Evolutionary conservation across 2,329 filamentous ascomycete species (phyloP).

Genomic region (Neonectria neomacrospora): DNA sequence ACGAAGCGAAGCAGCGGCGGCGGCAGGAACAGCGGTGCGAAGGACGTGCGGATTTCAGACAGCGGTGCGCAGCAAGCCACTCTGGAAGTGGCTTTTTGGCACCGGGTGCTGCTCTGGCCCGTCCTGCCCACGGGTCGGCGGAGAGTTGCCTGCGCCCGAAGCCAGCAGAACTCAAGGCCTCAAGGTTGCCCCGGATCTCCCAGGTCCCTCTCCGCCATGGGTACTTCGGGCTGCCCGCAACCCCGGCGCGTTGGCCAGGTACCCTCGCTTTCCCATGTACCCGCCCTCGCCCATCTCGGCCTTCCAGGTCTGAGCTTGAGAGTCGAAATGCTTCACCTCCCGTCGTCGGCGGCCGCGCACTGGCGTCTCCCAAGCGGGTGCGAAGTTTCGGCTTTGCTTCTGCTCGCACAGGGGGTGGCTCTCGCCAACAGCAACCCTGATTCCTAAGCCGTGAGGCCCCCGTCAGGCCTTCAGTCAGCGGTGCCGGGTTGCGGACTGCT

Average conservation of each 20-base stretch:
- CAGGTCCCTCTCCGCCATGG: slow-evolving; percentile 33
- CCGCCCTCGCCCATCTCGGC: background rate
- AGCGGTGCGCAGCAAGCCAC: background rate
- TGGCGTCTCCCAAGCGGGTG: background rate
- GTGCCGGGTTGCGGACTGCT: background rate
- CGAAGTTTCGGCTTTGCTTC: background rate
- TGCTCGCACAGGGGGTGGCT: background rate
- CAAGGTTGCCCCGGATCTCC: slow-evolving; percentile 6
- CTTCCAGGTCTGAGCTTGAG: background rate
- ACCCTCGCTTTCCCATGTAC: slow-evolving; percentile 16
- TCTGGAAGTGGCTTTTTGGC: background rate
- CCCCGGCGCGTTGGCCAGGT: slow-evolving; percentile 21
- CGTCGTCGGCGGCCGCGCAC: background rate
- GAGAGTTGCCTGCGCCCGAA: background rate
- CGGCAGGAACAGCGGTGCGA: too few relatives aligned
- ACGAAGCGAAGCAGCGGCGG: background rate
- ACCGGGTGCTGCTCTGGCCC: background rate
- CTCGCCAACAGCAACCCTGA: background rate
- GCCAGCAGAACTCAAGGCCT: background rate
- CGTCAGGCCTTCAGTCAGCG: background rate
- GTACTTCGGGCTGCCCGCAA: slow-evolving; percentile 32
- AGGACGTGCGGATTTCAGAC: too few relatives aligned
- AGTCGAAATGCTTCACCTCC: background rate
- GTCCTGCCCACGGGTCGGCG: background rate
- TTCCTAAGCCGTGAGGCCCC: background rate